Base-by-base conservation (phyloP, 2,329 filamentous ascomycete species). In the Samsoniella hepiali region DNA sequence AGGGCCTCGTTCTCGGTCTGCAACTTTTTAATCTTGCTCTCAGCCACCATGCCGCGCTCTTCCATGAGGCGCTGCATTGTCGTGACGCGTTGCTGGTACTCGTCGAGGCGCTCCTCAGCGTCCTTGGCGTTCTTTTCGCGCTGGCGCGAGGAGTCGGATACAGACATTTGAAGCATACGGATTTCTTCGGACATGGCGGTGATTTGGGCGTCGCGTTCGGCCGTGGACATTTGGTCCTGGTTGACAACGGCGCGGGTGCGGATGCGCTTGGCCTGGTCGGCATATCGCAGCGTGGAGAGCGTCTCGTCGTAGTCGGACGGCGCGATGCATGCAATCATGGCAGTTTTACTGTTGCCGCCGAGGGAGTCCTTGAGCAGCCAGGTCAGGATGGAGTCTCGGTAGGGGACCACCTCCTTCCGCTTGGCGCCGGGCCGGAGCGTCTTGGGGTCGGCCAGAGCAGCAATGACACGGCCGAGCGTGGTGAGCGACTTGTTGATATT, bases 401-500 rank as follows among this genome's bases (percentile, higher is more conserved):
- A 99, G 5, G 95, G 95, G 3, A 99, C 86, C 34, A 93, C 86
- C 67, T 85, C 85, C 67, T 81, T 80, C 61, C 80, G 72, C 72
- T 91, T 90, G 63, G 84, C 80, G 63, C 77, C 75, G 4, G 59
- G 59, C 44, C 81, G 79, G 47, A 78, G 74, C 65, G 82, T 79
- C 74, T 91, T 91, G 1, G 85, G 81, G 70, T 89, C 86, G 4
- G 90, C 91, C 34, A 99, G 84, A 1, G 95, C 94, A 36, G 93
- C 94, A 74, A 99, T 99, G 56, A 99, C 95, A 60, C 95, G 89
- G 4, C 95, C 95, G 10, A 99, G 85, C 0, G 95, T 98, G 0
- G 94, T 97, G 44, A 99, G 85, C 10, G 94, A 98, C 78, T 98
- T 97, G 83, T 99, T 99, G 85, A 99, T 99, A 75, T 98, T 97